phyloP scores from a whole-genome alignment of 2,329 filamentous ascomycete genomes.

The Sclerotinia glacialis region DNA sequence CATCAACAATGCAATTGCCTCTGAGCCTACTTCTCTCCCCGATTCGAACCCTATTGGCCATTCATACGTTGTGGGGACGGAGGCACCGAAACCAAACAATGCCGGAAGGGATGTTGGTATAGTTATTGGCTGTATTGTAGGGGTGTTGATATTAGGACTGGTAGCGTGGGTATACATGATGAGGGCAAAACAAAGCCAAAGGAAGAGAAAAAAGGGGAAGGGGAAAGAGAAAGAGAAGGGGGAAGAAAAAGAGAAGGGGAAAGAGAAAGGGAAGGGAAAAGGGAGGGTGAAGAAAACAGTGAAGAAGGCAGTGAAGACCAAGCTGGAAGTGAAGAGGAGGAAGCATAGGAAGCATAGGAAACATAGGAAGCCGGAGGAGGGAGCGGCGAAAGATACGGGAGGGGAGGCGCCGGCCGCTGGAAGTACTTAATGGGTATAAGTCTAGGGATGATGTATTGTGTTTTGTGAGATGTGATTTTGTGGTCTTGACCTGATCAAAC shows the following conservation, averaged over 20 bases:
- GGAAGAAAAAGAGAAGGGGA: neutral
- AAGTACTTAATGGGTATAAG: neutral
- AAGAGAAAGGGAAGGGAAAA: too few relatives aligned
- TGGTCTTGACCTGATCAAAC: neutral
- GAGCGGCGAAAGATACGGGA: neutral
- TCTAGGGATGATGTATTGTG: neutral
- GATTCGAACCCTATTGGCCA: neutral
- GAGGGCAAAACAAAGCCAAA: neutral
- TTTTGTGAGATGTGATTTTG: neutral
- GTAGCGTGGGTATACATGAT: slow-evolving; percentile 1
- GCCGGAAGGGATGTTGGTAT: slow-evolving; percentile 7
- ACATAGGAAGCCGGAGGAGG: neutral
- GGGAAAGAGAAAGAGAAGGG: neutral
- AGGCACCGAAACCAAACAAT: neutral
- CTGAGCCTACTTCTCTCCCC: neutral
- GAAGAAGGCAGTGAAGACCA: too few relatives aligned
- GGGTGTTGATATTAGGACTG: slow-evolving; percentile 1
- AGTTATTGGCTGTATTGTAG: slow-evolving; percentile 5
- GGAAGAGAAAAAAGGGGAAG: slow-evolving; percentile 7
- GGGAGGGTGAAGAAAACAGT: too few relatives aligned
- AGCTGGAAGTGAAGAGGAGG: neutral
- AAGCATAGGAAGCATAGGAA: neutral
- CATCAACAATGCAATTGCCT: neutral
- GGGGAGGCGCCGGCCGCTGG: neutral
- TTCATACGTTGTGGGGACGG: neutral